A percentile compares a stretch with the other conserved stretches of the same genome.
These are phyloP conservation scores for Pogostemon cablin DNA, from an alignment of 257 asterid genomes.

Conservation along the genomic window DNA sequence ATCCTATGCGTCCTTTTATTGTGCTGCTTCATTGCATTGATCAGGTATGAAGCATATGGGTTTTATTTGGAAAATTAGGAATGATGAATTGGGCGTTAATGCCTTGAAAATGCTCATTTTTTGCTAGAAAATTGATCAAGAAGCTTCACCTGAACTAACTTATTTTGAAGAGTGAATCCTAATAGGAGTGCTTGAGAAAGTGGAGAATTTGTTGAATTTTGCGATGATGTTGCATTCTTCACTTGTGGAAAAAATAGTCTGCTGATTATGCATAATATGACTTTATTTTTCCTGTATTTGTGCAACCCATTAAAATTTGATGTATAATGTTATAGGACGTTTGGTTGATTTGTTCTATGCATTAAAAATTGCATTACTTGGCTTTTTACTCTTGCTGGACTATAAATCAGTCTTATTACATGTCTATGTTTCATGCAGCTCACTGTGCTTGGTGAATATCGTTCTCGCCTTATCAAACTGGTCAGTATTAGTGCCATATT, in stretches of 20 bases:
- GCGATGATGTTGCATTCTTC: not conserved
- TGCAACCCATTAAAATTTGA: not conserved
- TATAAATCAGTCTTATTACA: slow-evolving; percentile 30
- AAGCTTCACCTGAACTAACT: slow-evolving; percentile 9
- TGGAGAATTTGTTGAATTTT: slow-evolving; percentile 19
- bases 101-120: slow-evolving; percentile 1
- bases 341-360: slow-evolving; percentile 27
- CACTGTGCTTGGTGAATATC: slow-evolving; percentile 74
- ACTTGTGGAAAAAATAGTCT: not conserved
- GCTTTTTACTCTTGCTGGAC: slow-evolving; percentile 8
- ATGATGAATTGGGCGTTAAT: not conserved
- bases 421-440: slow-evolving; percentile 58
- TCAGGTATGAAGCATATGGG: slow-evolving; percentile 19
- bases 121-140: slow-evolving; percentile 4
- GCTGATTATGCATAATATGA: not conserved
- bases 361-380: slow-evolving; percentile 18
- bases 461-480: slow-evolving; percentile 84
- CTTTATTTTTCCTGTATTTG: not conserved
- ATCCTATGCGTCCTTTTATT: slow-evolving; percentile 14
- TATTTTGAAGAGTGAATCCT: slow-evolving; percentile 9
- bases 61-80: slow-evolving; percentile 17
- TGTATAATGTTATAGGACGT: not conserved
- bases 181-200: slow-evolving; percentile 1
- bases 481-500: slow-evolving; percentile 46
- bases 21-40: slow-evolving; percentile 16